phyloP scores from a whole-genome alignment of 176 grass and related monocot genomes.

The Eragrostis curvula region DNA sequence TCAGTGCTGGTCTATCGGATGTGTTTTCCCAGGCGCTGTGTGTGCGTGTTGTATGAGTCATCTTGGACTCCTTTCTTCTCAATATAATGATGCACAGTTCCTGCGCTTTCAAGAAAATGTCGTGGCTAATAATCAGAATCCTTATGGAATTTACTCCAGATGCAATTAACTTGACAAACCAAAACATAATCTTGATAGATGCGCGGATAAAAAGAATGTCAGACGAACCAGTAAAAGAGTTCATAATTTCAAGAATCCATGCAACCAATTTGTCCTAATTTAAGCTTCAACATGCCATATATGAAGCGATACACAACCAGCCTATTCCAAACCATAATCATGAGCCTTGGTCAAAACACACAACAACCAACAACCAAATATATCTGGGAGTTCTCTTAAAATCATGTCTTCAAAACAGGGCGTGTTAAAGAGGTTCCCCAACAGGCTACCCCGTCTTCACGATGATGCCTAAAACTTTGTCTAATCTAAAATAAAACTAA shows the following conservation, averaged over 20 bases:
- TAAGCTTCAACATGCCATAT: not conserved
- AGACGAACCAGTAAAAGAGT: not conserved
- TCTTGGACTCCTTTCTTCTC: not conserved
- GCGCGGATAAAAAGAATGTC: not conserved
- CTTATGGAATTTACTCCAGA: not conserved
- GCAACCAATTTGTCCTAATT: not conserved
- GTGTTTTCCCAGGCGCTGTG: too few relatives aligned
- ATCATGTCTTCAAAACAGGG: not conserved
- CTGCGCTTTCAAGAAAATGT: not conserved
- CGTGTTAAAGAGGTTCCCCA: not conserved
- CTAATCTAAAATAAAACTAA: not conserved
- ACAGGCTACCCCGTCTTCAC: not conserved
- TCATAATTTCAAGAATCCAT: not conserved
- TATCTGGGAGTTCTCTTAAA: not conserved
- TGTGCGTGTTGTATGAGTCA: not conserved
- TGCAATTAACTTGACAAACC: not conserved
- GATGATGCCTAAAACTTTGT: not conserved
- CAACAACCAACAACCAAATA: not conserved
- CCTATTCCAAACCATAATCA: not conserved
- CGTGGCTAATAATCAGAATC: not conserved
- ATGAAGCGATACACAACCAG: not conserved
- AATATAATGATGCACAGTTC: not conserved
- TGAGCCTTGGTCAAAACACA: not conserved
- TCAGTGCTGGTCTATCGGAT: not conserved
- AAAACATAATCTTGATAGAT: not conserved